Conservation (phyloP, 2,329 filamentous ascomycete genomes). For the Trichoderma koningii region DNA sequence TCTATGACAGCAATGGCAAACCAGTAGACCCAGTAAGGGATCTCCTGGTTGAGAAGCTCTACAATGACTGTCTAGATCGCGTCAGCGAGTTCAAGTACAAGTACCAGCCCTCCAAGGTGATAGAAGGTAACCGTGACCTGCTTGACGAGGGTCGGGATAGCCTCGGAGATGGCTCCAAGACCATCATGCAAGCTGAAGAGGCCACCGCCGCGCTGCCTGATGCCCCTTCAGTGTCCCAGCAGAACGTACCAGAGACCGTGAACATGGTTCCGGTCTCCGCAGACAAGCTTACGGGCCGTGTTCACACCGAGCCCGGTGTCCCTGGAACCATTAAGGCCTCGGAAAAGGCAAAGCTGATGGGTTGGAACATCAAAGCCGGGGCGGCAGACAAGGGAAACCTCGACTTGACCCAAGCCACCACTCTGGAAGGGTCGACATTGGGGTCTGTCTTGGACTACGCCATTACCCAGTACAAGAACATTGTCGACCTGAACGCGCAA, state of each 20-base stretch:
- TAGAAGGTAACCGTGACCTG: conserved; percentile 79
- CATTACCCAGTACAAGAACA: conserved; percentile 80
- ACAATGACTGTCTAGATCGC: conserved; percentile 91
- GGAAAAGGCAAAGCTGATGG: conserved; percentile 75
- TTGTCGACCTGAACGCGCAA: conserved; percentile 80
- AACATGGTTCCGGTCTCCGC: conserved; percentile 65
- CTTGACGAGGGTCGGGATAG: conserved; percentile 84
- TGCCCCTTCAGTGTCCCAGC: conserved; percentile 56
- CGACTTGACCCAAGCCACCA: conserved; percentile 67
- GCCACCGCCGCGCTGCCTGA: conserved; percentile 62
- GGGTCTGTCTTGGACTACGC: conserved; percentile 91
- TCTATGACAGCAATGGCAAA: conserved; percentile 82
- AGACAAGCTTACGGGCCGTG: conserved; percentile 70
- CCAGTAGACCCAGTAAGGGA: conserved; percentile 79
- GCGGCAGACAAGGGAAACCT: conserved; percentile 66
- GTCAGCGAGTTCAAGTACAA: conserved; percentile 90
- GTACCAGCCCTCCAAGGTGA: conserved; percentile 65
- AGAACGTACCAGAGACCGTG: conserved; percentile 54
- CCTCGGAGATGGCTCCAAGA: conserved; percentile 66
- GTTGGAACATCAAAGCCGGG: conserved; percentile 73
- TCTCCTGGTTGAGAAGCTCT: conserved; percentile 82
- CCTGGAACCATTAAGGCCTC: conserved; percentile 72
- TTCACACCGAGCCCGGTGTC: conserved; percentile 70
- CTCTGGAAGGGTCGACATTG: conserved; percentile 68
- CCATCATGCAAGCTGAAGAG: conserved; percentile 72